Evolutionary conservation across 2,329 filamentous ascomycete genomes (phyloP).

Genomic region (Penicillium sp.): DNA sequence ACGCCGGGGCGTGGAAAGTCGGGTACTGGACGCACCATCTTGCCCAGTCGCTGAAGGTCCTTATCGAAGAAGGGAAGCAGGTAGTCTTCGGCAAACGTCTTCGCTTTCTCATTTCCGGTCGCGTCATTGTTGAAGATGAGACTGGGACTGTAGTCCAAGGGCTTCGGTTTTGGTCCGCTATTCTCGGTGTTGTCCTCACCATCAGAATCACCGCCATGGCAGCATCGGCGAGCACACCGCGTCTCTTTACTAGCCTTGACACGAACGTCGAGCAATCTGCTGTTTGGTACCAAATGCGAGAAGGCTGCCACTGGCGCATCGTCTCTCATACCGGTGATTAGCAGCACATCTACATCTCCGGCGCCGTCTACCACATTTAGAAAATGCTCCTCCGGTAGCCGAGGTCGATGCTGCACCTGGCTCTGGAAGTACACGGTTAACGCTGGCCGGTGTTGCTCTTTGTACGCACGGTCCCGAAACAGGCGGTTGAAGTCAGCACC

Average conservation of each 20-base stretch:
- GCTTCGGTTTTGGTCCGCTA: not conserved
- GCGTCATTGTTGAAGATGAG: conserved; percentile 55
- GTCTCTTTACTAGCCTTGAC: conserved; percentile 46
- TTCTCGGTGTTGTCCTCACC: not conserved
- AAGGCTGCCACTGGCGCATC: conserved; percentile 56
- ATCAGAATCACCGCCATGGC: not conserved
- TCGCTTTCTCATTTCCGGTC: conserved; percentile 41
- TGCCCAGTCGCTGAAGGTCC: conserved; percentile 48
- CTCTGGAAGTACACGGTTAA: conserved; percentile 55
- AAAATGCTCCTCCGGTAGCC: conserved; percentile 55
- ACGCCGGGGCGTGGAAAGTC: conserved; percentile 55
- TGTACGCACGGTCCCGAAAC: conserved; percentile 58
- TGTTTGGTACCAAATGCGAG: conserved; percentile 56
- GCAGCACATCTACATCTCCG: conserved; percentile 52
- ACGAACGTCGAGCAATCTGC: conserved; percentile 55
- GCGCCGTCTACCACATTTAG: conserved; percentile 46
- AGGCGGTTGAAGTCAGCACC: conserved; percentile 52
- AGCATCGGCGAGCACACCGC: conserved; percentile 24
- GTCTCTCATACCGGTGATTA: conserved; percentile 66
- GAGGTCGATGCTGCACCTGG: conserved; percentile 47
- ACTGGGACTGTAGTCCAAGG: conserved; percentile 42
- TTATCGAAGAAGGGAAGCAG: conserved; percentile 51
- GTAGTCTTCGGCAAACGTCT: conserved; percentile 43
- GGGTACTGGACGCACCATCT: conserved; percentile 52
- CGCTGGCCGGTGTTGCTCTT: conserved; percentile 58